Percentiles rank a stretch among this genome's conserved stretches.
Evolutionary conservation across 352 stramenopile species (phyloP).

Genomic region (Phytophthora kernoviae): DNA sequence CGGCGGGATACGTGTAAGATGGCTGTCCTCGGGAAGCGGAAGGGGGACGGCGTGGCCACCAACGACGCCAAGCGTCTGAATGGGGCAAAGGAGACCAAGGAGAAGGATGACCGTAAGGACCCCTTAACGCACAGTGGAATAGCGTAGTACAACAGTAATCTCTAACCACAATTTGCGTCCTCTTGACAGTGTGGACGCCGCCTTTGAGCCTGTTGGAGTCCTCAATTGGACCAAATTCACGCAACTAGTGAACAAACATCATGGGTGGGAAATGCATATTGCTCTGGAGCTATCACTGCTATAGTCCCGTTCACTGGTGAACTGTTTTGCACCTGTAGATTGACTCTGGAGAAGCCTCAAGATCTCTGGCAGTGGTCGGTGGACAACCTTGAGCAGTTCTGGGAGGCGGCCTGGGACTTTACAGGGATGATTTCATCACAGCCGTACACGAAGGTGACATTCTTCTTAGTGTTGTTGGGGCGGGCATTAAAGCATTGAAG

Average conservation of each 20-base stretch:
- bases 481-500: neutral
- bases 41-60: constrained; percentile 6
- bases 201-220: constrained; percentile 44
- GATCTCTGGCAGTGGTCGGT: constrained; percentile 79
- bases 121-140: too few species aligned
- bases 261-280: constrained; percentile 50
- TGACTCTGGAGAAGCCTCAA: constrained; percentile 44
- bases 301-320: neutral
- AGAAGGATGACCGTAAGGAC: neutral
- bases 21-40: constrained; percentile 14
- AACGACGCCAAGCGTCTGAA: neutral
- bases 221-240: constrained; percentile 78
- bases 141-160: neutral
- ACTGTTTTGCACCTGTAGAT: constrained; percentile 18
- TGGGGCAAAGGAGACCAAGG: neutral
- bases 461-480: too few species aligned
- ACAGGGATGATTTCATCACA: constrained; percentile 63
- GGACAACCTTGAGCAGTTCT: constrained; percentile 69
- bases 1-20: constrained; percentile 2
- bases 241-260: constrained; percentile 55
- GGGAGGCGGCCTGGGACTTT: constrained; percentile 70
- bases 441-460: constrained; percentile 46
- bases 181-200: constrained; percentile 60
- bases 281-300: neutral
- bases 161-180: neutral